phyloP scores from a whole-genome alignment of 2,329 filamentous ascomycete genomes.

The Alternaria tenuissima region DNA sequence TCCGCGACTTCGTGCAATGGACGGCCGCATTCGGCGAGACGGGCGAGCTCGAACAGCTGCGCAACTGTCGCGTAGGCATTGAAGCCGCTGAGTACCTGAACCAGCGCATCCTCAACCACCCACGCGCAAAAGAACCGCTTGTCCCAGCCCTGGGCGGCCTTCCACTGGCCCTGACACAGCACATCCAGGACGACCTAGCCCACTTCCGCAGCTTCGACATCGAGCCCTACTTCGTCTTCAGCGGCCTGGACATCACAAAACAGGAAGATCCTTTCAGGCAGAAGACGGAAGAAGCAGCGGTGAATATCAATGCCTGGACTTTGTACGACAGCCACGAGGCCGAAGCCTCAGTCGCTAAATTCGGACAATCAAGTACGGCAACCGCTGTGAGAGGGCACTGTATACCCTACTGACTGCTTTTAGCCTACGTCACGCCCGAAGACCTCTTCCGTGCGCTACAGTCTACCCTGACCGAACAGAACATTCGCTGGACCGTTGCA shows the following conservation, averaged over 20 bases:
- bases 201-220: conserved; percentile 74
- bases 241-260: conserved; percentile 81
- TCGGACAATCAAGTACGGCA: conserved; percentile 77
- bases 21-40: conserved; percentile 62
- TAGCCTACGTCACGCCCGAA: conserved; percentile 71
- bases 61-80: conserved; percentile 79
- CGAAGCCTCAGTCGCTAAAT: conserved; percentile 82
- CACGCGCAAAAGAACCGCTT: conserved; percentile 78
- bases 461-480: conserved; percentile 72
- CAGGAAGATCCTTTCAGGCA: conserved; percentile 67
- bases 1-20: conserved; percentile 65
- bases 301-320: conserved; percentile 83
- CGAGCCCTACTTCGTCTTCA: conserved; percentile 88
- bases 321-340: conserved; percentile 84
- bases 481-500: conserved; percentile 79
- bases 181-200: conserved; percentile 79
- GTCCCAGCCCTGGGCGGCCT: conserved; percentile 88
- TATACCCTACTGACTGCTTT: conserved; percentile 19
- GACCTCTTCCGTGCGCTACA: conserved; percentile 81
- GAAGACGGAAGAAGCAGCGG: conserved; percentile 69
- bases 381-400: not conserved
- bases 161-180: conserved; percentile 77
- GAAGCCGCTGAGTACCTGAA: conserved; percentile 91
- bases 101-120: conserved; percentile 66
- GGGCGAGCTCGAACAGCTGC: conserved; percentile 73